Percentiles rank a stretch among this genome's conserved stretches.
These are phyloP conservation scores for Crithidia bombi DNA, from an alignment of 208 protist species.

Conservation along the genomic window DNA sequence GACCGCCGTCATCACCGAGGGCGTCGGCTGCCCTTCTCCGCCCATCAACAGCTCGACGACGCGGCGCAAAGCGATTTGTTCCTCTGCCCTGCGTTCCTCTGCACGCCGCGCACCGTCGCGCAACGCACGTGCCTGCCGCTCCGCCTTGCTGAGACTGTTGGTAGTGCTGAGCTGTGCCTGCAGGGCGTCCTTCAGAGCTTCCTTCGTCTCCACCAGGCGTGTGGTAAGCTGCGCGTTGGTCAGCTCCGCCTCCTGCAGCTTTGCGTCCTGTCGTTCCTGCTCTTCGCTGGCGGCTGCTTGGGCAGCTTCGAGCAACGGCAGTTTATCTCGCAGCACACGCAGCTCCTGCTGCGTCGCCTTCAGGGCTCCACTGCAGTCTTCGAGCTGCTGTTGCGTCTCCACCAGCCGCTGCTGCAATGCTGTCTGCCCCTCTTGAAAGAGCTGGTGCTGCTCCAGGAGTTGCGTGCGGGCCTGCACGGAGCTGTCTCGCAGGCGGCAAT, in stretches of 20 bases:
- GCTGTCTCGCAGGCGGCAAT: constrained; percentile 26
- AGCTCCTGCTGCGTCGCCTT: constrained; percentile 31
- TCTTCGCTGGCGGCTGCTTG: constrained; percentile 21
- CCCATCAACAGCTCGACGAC: constrained; percentile 16
- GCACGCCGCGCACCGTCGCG: constrained; percentile 11
- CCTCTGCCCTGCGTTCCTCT: constrained; percentile 21
- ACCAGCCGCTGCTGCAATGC: constrained; percentile 19
- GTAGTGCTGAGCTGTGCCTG: constrained; percentile 26
- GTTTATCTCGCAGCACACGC: constrained; percentile 3
- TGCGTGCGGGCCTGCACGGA: constrained; percentile 40
- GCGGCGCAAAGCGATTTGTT: background rate
- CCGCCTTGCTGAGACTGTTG: background rate
- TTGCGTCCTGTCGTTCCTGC: background rate
- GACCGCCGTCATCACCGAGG: background rate
- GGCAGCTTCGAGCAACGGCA: constrained; percentile 47
- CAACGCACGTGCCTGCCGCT: constrained; percentile 20
- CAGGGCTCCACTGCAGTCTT: constrained; percentile 15
- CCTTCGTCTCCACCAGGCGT: constrained; percentile 30
- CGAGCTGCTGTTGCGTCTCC: constrained; percentile 10
- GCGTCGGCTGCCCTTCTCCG: background rate
- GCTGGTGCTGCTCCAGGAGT: constrained; percentile 68
- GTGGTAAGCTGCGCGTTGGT: background rate
- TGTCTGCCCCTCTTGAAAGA: constrained; percentile 33
- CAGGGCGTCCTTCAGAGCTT: constrained; percentile 34
- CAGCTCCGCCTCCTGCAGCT: constrained; percentile 7